Conservation (phyloP, 345 rosid genomes). For the Arabis hirsuta region DNA sequence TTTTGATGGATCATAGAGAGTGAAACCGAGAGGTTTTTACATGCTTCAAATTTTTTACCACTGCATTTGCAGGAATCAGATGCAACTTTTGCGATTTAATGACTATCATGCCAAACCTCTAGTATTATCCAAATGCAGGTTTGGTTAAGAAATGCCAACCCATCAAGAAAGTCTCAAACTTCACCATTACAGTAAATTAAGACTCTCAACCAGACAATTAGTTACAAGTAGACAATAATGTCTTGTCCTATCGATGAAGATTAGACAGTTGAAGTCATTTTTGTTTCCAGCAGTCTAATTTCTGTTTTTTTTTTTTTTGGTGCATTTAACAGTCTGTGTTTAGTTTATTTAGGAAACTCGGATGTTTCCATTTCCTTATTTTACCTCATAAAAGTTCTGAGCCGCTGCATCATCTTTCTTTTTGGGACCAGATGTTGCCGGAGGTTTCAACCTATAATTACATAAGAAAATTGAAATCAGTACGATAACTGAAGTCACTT, state of each 20-base stretch:
- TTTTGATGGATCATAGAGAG: constrained; percentile 17
- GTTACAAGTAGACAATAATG: constrained; percentile 12
- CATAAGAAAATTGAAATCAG: constrained; percentile 12
- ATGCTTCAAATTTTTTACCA: constrained; percentile 6
- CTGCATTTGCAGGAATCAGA: constrained; percentile 16
- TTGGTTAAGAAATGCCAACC: neutral
- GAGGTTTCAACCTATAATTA: constrained; percentile 71
- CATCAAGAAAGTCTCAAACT: constrained; percentile 19
- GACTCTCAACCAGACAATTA: neutral
- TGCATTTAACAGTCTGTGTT: constrained; percentile 1
- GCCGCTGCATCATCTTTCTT: constrained; percentile 62
- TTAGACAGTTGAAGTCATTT: neutral
- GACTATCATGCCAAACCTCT: constrained; percentile 8
- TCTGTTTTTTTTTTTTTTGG: neutral
- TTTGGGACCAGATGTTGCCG: constrained; percentile 54
- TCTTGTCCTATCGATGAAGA: constrained; percentile 10
- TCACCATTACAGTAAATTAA: constrained; percentile 21
- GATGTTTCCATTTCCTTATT: constrained; percentile 5
- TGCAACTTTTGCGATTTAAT: neutral
- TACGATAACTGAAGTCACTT: neutral
- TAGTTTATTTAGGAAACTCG: constrained; percentile 1
- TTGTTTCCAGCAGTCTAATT: constrained; percentile 2
- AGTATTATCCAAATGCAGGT: constrained; percentile 7
- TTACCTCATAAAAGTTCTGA: constrained; percentile 64
- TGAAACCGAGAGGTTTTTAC: constrained; percentile 21